phyloP scores from a whole-genome alignment of 2,329 filamentous ascomycete species.

The Cytospora piceae region DNA sequence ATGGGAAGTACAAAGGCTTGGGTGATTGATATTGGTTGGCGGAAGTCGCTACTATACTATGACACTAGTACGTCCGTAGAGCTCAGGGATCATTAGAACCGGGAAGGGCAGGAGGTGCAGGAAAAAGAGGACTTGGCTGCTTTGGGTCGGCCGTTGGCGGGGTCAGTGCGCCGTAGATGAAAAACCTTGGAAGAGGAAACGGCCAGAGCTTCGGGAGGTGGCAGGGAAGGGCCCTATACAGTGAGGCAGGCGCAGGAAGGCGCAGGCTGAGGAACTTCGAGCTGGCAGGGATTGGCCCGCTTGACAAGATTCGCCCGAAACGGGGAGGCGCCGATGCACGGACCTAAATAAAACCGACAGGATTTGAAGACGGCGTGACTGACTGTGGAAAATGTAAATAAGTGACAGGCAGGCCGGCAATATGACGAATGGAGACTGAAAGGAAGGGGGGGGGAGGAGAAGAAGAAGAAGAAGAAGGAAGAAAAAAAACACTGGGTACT shows the following conservation, averaged over 20 bases:
- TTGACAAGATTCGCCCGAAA: background rate
- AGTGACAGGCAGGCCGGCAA: background rate
- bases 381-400: background rate
- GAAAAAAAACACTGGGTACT: too few relatives aligned
- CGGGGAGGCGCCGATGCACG: background rate
- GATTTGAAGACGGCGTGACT: too few relatives aligned
- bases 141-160: constrained; percentile 3
- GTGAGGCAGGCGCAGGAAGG: background rate
- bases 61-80: background rate
- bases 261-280: background rate
- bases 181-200: constrained; percentile 1
- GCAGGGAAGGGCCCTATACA: background rate
- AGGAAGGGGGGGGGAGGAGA: too few relatives aligned
- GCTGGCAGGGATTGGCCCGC: background rate
- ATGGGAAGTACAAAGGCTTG: background rate
- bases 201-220: constrained; percentile 2
- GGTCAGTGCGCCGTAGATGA: background rate
- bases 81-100: background rate
- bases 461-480: too few relatives aligned
- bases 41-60: constrained; percentile 1
- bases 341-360: background rate
- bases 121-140: too few relatives aligned
- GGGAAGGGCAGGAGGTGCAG: background rate
- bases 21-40: background rate
- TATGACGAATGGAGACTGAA: too few relatives aligned